Conservation (phyloP, 2,329 filamentous ascomycete species). For the Trichoderma guizhouense region DNA sequence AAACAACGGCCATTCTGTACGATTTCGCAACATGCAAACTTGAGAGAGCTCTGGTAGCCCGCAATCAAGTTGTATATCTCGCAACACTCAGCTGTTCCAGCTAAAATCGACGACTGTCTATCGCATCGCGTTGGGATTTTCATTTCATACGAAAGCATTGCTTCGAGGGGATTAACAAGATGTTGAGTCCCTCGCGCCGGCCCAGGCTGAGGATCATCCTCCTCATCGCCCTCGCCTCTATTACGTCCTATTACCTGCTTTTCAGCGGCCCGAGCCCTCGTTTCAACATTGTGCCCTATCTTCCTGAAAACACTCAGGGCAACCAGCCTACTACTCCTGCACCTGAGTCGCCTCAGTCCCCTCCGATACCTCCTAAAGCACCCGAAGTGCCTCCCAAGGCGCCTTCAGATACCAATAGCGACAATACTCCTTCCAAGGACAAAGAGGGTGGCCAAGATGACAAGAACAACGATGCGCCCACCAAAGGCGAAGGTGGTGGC, state of each 20-base stretch:
- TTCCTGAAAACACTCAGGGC: constrained; percentile 14
- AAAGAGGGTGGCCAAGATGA: not conserved
- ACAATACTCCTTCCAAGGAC: not conserved
- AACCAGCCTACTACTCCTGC: not conserved
- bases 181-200: constrained; percentile 33
- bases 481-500: not conserved
- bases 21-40: constrained; percentile 10
- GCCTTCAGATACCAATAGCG: not conserved
- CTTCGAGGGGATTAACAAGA: constrained; percentile 29
- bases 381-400: not conserved
- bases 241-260: constrained; percentile 44
- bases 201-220: constrained; percentile 43
- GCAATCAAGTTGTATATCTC: not conserved
- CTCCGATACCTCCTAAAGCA: not conserved
- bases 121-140: not conserved
- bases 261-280: constrained; percentile 35
- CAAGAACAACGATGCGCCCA: not conserved
- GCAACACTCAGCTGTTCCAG: not conserved
- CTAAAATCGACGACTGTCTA: not conserved
- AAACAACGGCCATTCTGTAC: not conserved
- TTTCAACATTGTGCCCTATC: constrained; percentile 36
- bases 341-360: not conserved
- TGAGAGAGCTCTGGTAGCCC: constrained; percentile 15
- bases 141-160: not conserved
- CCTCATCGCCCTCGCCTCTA: constrained; percentile 37